Conservation (phyloP, 2,329 filamentous ascomycete species). For the Aspergillus bombycis region DNA sequence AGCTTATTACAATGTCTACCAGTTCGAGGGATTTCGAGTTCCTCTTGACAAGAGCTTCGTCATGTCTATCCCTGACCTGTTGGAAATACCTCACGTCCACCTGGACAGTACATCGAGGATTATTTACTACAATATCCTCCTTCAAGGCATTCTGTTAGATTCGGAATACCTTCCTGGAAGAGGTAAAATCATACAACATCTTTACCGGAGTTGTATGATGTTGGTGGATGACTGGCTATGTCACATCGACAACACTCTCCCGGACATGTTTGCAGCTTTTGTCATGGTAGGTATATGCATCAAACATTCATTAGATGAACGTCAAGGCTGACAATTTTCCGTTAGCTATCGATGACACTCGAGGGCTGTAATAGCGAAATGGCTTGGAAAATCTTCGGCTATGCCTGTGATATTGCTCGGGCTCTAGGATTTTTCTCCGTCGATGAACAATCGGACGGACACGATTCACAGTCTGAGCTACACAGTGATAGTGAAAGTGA, state of each 20-base stretch:
- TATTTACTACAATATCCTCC: constrained; percentile 19
- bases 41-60: constrained; percentile 18
- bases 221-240: constrained; percentile 16
- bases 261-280: constrained; percentile 20
- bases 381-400: constrained; percentile 16
- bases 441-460: constrained; percentile 8
- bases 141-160: constrained; percentile 17
- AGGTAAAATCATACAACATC: constrained; percentile 11
- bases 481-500: background rate
- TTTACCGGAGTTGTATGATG: constrained; percentile 12
- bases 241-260: constrained; percentile 11
- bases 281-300: constrained; percentile 13
- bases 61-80: constrained; percentile 19
- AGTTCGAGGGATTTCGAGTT: constrained; percentile 22
- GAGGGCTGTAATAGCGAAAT: constrained; percentile 22
- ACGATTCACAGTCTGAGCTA: background rate
- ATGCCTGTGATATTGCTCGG: constrained; percentile 15
- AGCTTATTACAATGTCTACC: constrained; percentile 16
- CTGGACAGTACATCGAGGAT: constrained; percentile 17
- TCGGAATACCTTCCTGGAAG: background rate
- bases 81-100: constrained; percentile 20
- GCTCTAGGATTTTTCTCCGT: constrained; percentile 22
- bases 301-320: too few species aligned
- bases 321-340: background rate
- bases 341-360: constrained; percentile 19